Evolutionary conservation across 129 eudicot species (phyloP), one percentile per base, ranked within the genome.

Genomic region (Flaveria bidentis): DNA sequence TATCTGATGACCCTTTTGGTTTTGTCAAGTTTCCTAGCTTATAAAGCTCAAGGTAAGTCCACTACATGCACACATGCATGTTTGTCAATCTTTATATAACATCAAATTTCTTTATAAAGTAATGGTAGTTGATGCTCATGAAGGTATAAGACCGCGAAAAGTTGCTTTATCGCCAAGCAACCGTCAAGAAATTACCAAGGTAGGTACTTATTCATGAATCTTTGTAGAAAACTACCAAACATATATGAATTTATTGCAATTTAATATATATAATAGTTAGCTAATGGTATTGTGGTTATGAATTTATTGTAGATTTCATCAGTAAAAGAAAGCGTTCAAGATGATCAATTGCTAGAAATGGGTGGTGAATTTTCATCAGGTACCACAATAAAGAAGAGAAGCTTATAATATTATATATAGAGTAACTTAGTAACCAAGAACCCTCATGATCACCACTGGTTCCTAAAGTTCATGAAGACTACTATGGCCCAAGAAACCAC

Each of bases 401-500:
- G 53, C 23, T 76, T 76, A 66, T 9, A 2, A 66, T 9, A 2
- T 44, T 8, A 44, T 45, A 45, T 42, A 70, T 36, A 36, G 7
- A 77, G 74, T 67, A 82, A 78, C 61, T 67, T 84, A 70, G 42
- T 55, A 41, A 69, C 25, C 47, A 87, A 85, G 83, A 78, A 83
- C 68, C 26, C 82, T 36, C 41, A 5, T 36, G 7, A 36, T 36
- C 1, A 36, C 41, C 41, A 36, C 7, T 36, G 39, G 41, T 5
- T 36, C 41, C 41, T 36, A 36, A 36, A 1, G 39, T 33, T 23
- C 91, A 91, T 78, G 94, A 91, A 88, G 97, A 88, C 78, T 88
- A 91, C 67, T 86, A 84, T 52, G 93, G 93, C 75, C 93, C 93
- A 15, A 70, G 41, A 28, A 81, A 45, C 64, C 93, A 91, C 80